Evolutionary conservation across 257 asterid species (phyloP), one percentile per base, ranked within the genome.

Genomic region (Nicotiana noctiflora): DNA sequence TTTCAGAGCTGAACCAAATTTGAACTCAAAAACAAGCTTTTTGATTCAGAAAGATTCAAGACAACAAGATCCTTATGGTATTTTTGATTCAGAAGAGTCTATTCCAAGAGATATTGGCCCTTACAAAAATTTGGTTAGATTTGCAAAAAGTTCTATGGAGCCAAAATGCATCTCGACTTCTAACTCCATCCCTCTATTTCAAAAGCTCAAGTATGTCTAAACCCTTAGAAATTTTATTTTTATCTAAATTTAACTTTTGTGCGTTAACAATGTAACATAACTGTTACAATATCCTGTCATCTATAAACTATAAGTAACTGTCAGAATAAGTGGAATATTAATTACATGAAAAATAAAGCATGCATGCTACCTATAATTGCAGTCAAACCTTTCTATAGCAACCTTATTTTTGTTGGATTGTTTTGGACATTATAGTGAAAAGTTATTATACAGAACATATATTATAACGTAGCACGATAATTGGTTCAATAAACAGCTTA

Each of bases 1-100:
- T 81, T 93, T 95, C 85, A 90, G 98, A 75, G 91, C 90, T 3
- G 99, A 95, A 67, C 74, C 93, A 9, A 82, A 81, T 85, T 77
- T 86, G 3, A 90, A 62, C 31, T 67, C 86, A 1, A 89, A 40
- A 40, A 77, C 87, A 1, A 75, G 83, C 82, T 88, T 83, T 23
- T 57, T 82, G 84, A 60, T 85, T 13, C 96, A 89, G 25, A 93
- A 90, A 80, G 97, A 93, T 19, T 89, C 94, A 17, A 84, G 97
- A 23, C 99, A 95, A 75, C 98, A 91, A 84, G 99, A 95, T 75
- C 98, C 97, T 11, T 95, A 91, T 17, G 97, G 94, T 1, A 90
- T 93, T 34, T 93, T 93, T 44, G 87, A 90, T 29, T 82, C 88
- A 5, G 92, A 92, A 81, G 97, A 90, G 21, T 94, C 97, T 9